Percentiles rank a stretch among this genome's conserved stretches.
phyloP scores from a whole-genome alignment of 1,284 basidiomycete genomes.

The Coniferiporia weirii region DNA sequence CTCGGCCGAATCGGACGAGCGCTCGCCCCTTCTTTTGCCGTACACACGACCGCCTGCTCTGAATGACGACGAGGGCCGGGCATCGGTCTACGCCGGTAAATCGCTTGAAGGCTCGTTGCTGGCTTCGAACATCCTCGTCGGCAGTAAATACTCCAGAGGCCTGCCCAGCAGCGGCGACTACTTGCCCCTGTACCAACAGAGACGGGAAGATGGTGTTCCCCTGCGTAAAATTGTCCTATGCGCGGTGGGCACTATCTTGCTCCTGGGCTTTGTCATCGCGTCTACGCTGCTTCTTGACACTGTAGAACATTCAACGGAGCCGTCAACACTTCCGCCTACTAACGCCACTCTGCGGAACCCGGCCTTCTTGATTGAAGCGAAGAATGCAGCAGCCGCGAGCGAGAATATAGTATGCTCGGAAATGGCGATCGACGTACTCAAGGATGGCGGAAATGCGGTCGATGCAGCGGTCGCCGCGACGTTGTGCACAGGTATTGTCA shows the following conservation, averaged over 20 bases:
- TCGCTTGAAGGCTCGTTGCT: no score
- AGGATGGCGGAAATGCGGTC: constrained; percentile 85
- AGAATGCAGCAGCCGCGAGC: constrained; percentile 79
- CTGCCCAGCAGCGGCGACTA: no score
- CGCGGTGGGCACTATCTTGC: background rate
- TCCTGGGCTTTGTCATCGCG: constrained; percentile 1
- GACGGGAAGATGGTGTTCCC: background rate
- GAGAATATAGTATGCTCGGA: constrained; percentile 83
- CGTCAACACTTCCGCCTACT: constrained; percentile 17
- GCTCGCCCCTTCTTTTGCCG: background rate
- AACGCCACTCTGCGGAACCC: no score
- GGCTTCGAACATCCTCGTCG: no score
- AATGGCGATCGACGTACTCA: constrained; percentile 72
- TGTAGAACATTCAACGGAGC: no score
- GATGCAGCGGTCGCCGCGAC: constrained; percentile 82
- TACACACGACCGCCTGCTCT: no score
- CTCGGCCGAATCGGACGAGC: background rate
- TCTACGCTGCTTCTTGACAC: constrained; percentile 2
- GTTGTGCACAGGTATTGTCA: constrained; percentile 82
- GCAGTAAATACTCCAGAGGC: no score
- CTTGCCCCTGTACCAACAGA: no score
- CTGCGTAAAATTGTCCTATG: background rate
- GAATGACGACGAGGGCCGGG: no score
- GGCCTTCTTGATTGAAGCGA: constrained; percentile 68
- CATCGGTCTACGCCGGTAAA: no score